Percentiles rank a stretch among this genome's conserved stretches.
These are phyloP conservation scores for Speleostelium caveatum DNA, from an alignment of 78 protist genomes.

Conservation along the genomic window DNA sequence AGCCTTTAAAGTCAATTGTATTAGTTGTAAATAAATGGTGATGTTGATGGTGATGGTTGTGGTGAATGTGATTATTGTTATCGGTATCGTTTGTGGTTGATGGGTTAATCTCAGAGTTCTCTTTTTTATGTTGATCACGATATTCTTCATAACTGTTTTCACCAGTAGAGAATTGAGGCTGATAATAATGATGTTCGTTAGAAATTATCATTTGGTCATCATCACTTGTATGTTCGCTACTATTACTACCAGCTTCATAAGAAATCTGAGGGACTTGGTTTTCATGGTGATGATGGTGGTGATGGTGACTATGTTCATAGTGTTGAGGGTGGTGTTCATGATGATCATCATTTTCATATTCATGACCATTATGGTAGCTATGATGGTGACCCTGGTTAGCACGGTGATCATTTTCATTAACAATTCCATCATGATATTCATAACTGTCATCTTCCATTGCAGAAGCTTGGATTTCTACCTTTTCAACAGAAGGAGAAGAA, in stretches of 20 bases:
- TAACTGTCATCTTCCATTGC: too few species aligned
- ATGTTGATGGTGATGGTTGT: conserved; percentile 12
- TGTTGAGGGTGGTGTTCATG: conserved; percentile 1
- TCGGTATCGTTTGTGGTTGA: background rate
- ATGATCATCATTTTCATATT: background rate
- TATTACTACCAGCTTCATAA: background rate
- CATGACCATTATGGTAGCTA: too few species aligned
- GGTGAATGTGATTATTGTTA: background rate
- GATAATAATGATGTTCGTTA: background rate
- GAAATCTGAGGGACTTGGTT: conserved; percentile 41
- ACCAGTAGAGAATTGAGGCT: background rate
- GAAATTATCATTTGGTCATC: background rate
- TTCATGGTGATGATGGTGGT: background rate
- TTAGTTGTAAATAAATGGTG: background rate
- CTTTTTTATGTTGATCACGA: background rate
- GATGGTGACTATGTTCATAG: background rate
- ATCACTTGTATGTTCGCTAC: background rate
- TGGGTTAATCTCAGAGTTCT: background rate
- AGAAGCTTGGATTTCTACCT: too few species aligned
- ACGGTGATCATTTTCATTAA: background rate
- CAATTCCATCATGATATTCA: background rate
- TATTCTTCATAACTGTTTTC: background rate
- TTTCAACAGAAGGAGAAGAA: too few species aligned
- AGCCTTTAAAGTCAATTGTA: background rate
- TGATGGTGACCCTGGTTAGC: too few species aligned